These are phyloP conservation scores for Xerocomellus intermedius DNA, from an alignment of 768 basidiomycete genomes.

Conservation along the genomic window DNA sequence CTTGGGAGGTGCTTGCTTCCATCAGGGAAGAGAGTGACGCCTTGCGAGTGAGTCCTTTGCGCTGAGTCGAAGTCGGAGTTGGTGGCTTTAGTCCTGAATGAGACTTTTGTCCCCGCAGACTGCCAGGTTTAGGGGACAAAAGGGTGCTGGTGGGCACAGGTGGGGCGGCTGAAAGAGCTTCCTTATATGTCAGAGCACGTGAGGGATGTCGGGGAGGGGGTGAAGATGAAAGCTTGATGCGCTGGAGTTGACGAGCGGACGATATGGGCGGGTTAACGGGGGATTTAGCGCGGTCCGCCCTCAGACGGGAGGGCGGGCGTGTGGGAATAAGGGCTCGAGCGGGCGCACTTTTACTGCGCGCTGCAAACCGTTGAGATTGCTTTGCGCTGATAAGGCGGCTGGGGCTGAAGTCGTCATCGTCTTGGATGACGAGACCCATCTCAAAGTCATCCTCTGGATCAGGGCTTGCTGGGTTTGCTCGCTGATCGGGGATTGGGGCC, in stretches of 20 bases:
- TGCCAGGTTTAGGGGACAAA: constrained; percentile 66
- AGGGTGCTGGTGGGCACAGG: constrained; percentile 53
- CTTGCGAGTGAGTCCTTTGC: constrained; percentile 63
- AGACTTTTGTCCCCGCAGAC: constrained; percentile 81
- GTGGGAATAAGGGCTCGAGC: constrained; percentile 46
- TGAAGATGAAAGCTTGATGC: constrained; percentile 65
- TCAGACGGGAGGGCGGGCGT: constrained; percentile 64
- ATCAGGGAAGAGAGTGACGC: constrained; percentile 76
- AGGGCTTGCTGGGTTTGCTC: constrained; percentile 51
- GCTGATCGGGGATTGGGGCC: constrained; percentile 52
- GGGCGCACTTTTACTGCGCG: constrained; percentile 62
- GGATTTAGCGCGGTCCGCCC: constrained; percentile 67
- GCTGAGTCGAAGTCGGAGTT: constrained; percentile 61
- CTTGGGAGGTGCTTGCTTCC: constrained; percentile 57
- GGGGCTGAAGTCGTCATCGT: constrained; percentile 80
- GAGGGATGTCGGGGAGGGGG: constrained; percentile 54
- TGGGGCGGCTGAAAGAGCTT: constrained; percentile 49
- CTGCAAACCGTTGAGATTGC: constrained; percentile 39
- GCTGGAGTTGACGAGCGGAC: constrained; percentile 67
- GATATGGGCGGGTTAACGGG: constrained; percentile 67
- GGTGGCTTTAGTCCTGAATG: constrained; percentile 79
- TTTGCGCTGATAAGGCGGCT: constrained; percentile 60
- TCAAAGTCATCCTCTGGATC: constrained; percentile 87
- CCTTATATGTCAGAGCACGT: constrained; percentile 61
- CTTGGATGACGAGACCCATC: constrained; percentile 78